A percentile compares a stretch with the other conserved stretches of the same genome.
These are phyloP conservation scores for Draba incana DNA, from an alignment of 345 rosid genomes.

Conservation along the genomic window DNA sequence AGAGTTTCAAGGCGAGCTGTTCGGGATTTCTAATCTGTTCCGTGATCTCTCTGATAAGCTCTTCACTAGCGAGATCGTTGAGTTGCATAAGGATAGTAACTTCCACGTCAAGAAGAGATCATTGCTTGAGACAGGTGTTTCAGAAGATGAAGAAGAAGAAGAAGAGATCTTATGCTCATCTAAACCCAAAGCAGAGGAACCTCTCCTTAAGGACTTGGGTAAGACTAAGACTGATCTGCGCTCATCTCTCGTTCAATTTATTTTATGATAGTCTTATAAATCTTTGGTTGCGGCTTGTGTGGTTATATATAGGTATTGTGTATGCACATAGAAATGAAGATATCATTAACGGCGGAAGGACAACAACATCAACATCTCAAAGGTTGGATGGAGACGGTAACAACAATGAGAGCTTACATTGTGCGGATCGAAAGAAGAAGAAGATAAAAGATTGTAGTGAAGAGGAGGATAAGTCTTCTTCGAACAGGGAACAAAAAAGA, in stretches of 20 bases:
- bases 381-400: slow-evolving; percentile 12
- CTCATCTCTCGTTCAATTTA: background rate
- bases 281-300: slow-evolving; percentile 4
- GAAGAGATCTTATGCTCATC: slow-evolving; percentile 28
- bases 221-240: slow-evolving; percentile 32
- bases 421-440: slow-evolving; percentile 26
- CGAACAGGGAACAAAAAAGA: slow-evolving; percentile 51
- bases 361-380: slow-evolving; percentile 23
- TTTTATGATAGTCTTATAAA: background rate
- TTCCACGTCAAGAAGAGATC: slow-evolving; percentile 38
- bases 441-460: slow-evolving; percentile 28
- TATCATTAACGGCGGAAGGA: slow-evolving; percentile 57
- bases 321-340: slow-evolving; percentile 76
- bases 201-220: slow-evolving; percentile 69
- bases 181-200: slow-evolving; percentile 30
- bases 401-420: slow-evolving; percentile 21
- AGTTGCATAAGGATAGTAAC: slow-evolving; percentile 47
- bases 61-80: slow-evolving; percentile 84
- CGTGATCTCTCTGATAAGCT: slow-evolving; percentile 88
- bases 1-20: slow-evolving; percentile 91
- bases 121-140: slow-evolving; percentile 23
- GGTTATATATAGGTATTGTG: slow-evolving; percentile 54
- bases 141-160: slow-evolving; percentile 26
- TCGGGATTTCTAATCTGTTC: slow-evolving; percentile 90
- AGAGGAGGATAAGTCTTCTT: slow-evolving; percentile 34